These are phyloP conservation scores for Anastatica hierochuntica DNA, from an alignment of 345 rosid species.

Conservation along the genomic window DNA sequence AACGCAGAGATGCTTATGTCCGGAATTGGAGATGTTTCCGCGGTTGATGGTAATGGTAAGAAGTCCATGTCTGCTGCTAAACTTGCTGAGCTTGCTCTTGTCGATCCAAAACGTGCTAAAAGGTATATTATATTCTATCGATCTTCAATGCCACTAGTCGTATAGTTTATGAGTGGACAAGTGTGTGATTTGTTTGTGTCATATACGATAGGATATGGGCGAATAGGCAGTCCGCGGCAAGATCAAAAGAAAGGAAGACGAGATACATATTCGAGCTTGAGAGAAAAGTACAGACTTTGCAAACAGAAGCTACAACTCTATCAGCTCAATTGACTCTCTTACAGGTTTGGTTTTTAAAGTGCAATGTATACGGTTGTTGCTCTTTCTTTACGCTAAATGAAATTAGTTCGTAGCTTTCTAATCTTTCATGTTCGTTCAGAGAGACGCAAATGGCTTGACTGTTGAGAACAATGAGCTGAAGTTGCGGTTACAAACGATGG, in stretches of 20 bases:
- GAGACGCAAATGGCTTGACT: constrained; percentile 74
- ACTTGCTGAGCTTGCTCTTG: constrained; percentile 95
- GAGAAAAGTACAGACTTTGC: constrained; percentile 78
- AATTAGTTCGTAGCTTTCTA: background rate
- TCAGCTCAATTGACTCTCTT: constrained; percentile 77
- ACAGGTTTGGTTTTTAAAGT: constrained; percentile 56
- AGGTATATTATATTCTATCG: no score
- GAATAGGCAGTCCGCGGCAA: constrained; percentile 93
- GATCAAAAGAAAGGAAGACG: constrained; percentile 96
- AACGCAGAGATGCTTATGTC: constrained; percentile 68
- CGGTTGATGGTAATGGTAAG: constrained; percentile 60
- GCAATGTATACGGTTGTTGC: background rate
- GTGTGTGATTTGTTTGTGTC: background rate
- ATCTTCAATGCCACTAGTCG: no score
- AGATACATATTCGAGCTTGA: constrained; percentile 91
- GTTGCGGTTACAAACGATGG: constrained; percentile 83
- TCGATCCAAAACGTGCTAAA: constrained; percentile 95
- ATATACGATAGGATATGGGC: constrained; percentile 72
- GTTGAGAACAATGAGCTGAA: constrained; percentile 81
- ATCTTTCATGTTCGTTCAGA: constrained; percentile 28
- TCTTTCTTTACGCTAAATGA: background rate
- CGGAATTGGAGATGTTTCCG: constrained; percentile 46
- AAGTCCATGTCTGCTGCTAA: constrained; percentile 84
- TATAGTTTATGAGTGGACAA: background rate
- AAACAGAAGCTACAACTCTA: constrained; percentile 85